Conservation (phyloP, 129 eudicot species). For the Daucus carota region DNA sequence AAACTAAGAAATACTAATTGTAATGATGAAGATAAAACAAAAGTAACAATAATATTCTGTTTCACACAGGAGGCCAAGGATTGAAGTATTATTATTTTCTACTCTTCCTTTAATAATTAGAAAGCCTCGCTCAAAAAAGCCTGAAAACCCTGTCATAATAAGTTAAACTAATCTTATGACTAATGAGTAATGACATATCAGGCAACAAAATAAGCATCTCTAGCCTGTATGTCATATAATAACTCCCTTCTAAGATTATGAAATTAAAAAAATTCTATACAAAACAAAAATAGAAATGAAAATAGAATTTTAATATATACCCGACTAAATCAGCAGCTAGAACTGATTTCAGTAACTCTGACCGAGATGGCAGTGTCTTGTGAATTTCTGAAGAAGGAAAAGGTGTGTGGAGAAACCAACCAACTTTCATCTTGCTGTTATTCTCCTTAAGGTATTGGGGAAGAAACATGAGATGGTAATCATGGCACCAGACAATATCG, state of each 20-base stretch:
- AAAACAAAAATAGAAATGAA: background rate
- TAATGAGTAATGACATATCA: background rate
- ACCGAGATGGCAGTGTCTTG: conserved; percentile 61
- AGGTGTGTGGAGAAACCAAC: conserved; percentile 92
- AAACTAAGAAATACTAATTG: background rate
- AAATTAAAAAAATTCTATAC: background rate
- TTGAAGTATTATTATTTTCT: background rate
- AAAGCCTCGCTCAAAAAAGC: background rate
- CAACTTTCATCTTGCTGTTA: conserved; percentile 61
- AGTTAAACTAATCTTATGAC: background rate
- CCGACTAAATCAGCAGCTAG: conserved; percentile 88
- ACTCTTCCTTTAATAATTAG: background rate
- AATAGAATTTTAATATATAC: conserved; percentile 22
- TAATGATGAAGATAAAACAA: background rate
- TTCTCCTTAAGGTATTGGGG: conserved; percentile 66
- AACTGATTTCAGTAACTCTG: conserved; percentile 72
- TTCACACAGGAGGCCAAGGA: background rate
- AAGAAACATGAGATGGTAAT: conserved; percentile 74
- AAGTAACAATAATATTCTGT: background rate
- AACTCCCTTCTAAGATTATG: background rate
- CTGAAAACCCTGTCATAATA: background rate
- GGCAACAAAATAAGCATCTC: background rate
- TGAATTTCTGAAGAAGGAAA: conserved; percentile 86
- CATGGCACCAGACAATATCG: conserved; percentile 92
- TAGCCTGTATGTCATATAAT: background rate